Evolutionary conservation across 1,284 basidiomycete genomes (phyloP), one percentile per base, ranked within the genome.

Genomic region (Rhodotorula mucilaginosa): DNA sequence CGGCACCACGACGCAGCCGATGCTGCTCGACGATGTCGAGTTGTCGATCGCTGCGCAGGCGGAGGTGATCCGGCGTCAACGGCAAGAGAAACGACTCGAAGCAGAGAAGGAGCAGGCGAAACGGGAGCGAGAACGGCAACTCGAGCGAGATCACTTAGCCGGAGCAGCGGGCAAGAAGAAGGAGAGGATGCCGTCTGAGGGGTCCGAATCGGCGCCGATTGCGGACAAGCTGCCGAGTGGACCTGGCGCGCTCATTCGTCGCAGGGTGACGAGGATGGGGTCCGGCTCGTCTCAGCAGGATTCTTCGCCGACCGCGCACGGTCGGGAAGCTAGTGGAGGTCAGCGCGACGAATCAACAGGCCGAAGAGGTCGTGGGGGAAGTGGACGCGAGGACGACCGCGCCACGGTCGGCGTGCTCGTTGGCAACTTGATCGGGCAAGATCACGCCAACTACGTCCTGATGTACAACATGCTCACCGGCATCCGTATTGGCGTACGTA

Each of bases 401-500:
- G 54, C 19, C 16, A 47, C 44, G 1, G 54, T 46, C 15, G 69
- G 71, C 16, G 90, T 90, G 18, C 83, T 97, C 18, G 92, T 98
- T 0, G 96, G 96, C 15, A 98, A 98, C 81, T 82, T 98, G 76
- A 97, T 99, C 74, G 92, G 92, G 52, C 95, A 98, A 81, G 96
- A 89, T 77, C 96, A 99, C 82, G 94, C 90, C 81, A 99, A 99
- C 84, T 99, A 98, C 79, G 92, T 98, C 71, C 84, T 99, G 79
- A 98, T 98, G 96, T 99, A 98, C 84, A 98, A 99, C 84, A 99
- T 99, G 96, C 86, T 99, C 78, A 99, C 96, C 5, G 96, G 96
- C 8, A 98, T 99, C 75, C 89, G 96, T 48, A 95, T 95, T 77
- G 95, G 90, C 61, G 93, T 92, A 77, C 79, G 89, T 87, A 34